phyloP scores from a whole-genome alignment of 768 basidiomycete genomes.

The Pulveroboletus sp. region DNA sequence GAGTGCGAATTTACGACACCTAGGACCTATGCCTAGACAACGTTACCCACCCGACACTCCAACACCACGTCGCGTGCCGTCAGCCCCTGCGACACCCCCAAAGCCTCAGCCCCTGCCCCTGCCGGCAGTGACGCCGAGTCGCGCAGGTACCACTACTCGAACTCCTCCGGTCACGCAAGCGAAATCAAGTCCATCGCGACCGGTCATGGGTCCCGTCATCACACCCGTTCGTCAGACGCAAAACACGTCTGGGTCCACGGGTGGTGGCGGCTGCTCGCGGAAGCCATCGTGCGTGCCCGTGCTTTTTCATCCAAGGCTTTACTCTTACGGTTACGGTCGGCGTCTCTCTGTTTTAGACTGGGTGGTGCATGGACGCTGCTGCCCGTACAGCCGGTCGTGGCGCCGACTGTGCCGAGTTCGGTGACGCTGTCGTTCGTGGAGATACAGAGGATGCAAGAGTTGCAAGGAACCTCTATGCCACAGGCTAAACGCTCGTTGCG shows the following conservation, averaged over 20 bases:
- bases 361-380: constrained; percentile 61
- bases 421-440: constrained; percentile 61
- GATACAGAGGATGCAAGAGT: constrained; percentile 78
- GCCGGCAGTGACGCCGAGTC: not conserved
- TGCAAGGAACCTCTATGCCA: constrained; percentile 38
- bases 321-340: not conserved
- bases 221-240: constrained; percentile 50
- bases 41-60: constrained; percentile 5
- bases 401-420: constrained; percentile 21
- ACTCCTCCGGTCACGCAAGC: constrained; percentile 21
- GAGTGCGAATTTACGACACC: not conserved
- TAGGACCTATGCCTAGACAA: constrained; percentile 1
- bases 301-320: not conserved
- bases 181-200: constrained; percentile 27
- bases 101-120: constrained; percentile 1
- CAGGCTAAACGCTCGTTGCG: constrained; percentile 61
- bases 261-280: constrained; percentile 26
- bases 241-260: constrained; percentile 22
- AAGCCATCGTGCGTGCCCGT: constrained; percentile 45
- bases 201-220: constrained; percentile 55
- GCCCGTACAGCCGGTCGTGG: constrained; percentile 45
- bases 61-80: constrained; percentile 6
- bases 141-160: constrained; percentile 7
- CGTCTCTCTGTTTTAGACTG: constrained; percentile 5
- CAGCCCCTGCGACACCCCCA: constrained; percentile 8